Evolutionary conservation across 2,329 filamentous ascomycete genomes (phyloP).

Genomic region (Aciculosporium take): DNA sequence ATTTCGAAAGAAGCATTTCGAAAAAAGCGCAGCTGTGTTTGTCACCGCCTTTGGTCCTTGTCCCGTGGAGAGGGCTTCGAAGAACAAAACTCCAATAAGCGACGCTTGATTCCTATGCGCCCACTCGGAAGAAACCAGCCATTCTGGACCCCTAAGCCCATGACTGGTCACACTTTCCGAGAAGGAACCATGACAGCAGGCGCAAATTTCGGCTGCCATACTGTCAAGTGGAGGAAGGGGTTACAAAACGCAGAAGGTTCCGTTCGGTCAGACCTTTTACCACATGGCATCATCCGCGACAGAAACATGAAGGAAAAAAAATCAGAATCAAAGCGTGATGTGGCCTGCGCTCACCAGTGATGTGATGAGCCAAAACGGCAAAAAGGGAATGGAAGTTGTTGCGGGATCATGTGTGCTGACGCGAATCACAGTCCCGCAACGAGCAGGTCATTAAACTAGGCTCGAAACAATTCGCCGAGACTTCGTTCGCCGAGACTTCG

Average conservation of each 20-base stretch:
- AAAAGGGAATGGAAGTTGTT: not conserved
- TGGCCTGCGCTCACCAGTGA: not conserved
- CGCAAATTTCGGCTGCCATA: not conserved
- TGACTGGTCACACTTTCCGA: not conserved
- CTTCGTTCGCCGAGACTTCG: not conserved
- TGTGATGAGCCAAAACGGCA: not conserved
- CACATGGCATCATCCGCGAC: conserved; percentile 38
- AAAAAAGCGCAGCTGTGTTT: conserved; percentile 22
- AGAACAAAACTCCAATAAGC: conserved; percentile 39
- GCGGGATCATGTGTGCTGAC: not conserved
- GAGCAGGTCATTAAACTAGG: not conserved
- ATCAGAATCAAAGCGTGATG: not conserved
- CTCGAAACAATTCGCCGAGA: not conserved
- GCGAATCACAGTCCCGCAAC: not conserved
- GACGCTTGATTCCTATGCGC: conserved; percentile 14
- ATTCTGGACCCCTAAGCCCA: not conserved
- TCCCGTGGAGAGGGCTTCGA: conserved; percentile 26
- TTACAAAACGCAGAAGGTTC: conserved; percentile 31
- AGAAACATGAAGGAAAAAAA: not conserved
- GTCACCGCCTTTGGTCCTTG: conserved; percentile 46
- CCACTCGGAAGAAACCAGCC: not conserved
- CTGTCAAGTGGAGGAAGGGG: not conserved
- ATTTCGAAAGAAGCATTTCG: conserved; percentile 5
- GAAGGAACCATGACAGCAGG: not conserved
- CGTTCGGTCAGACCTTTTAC: conserved; percentile 51